phyloP scores from a whole-genome alignment of 495 filamentous ascomycete species.

The Penicillium cosmopolitanum region DNA sequence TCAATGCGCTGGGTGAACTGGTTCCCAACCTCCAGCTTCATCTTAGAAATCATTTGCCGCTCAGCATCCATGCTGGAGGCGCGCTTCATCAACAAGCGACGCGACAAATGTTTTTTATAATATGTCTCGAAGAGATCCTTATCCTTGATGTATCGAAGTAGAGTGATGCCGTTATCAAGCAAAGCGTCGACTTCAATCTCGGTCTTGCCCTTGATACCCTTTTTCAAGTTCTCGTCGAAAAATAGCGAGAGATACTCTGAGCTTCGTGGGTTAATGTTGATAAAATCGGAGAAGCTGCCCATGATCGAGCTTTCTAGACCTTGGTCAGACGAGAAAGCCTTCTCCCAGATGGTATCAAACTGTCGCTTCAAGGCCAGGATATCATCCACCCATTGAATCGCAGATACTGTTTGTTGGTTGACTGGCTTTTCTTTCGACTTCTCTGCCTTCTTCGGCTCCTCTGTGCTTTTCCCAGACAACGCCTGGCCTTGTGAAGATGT shows the following conservation, averaged over 20 bases:
- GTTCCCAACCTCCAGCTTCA: conserved; percentile 95
- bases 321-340: conserved; percentile 74
- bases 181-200: conserved; percentile 86
- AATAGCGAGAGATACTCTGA: conserved; percentile 95
- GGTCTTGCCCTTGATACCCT: conserved; percentile 89
- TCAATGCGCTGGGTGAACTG: conserved; percentile 91
- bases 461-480: conserved; percentile 17
- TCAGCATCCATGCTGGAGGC: conserved; percentile 88
- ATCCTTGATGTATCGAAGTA: conserved; percentile 84
- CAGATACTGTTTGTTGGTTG: conserved; percentile 73
- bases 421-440: conserved; percentile 55
- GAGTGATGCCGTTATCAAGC: conserved; percentile 85
- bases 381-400: conserved; percentile 95
- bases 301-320: conserved; percentile 79
- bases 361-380: conserved; percentile 85
- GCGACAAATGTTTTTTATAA: conserved; percentile 95
- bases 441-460: conserved; percentile 41
- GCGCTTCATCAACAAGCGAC: conserved; percentile 81
- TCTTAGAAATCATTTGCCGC: conserved; percentile 91
- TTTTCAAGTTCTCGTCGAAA: conserved; percentile 95
- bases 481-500: conserved; percentile 26
- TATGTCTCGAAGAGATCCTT: conserved; percentile 97
- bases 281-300: conserved; percentile 84
- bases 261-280: conserved; percentile 80
- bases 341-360: conserved; percentile 76